Evolutionary conservation across 2,329 filamentous ascomycete genomes (phyloP).

Genomic region (Colletotrichum lini): DNA sequence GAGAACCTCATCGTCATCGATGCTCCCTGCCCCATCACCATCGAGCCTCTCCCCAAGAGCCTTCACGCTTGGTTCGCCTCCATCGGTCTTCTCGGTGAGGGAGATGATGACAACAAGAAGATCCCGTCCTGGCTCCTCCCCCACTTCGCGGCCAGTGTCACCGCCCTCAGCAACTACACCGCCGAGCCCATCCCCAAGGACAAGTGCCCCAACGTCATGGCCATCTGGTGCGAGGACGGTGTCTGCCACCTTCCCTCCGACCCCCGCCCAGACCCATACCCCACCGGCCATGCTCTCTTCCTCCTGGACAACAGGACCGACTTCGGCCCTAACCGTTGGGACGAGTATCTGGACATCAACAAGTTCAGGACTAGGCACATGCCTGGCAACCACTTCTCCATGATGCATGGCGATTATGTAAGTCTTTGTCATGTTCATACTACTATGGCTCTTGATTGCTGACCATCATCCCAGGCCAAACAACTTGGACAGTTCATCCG

Average conservation of each 20-base stretch:
- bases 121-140: constrained; percentile 81
- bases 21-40: constrained; percentile 75
- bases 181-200: constrained; percentile 73
- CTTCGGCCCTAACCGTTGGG: constrained; percentile 80
- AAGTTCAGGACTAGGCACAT: constrained; percentile 77
- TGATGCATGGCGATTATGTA: constrained; percentile 76
- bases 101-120: constrained; percentile 65
- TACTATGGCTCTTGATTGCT: constrained; percentile 20
- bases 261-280: constrained; percentile 74
- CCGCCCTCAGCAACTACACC: constrained; percentile 78
- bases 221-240: constrained; percentile 82
- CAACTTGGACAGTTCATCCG: constrained; percentile 53
- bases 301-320: constrained; percentile 80
- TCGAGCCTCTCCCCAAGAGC: constrained; percentile 75
- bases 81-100: constrained; percentile 78
- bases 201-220: constrained; percentile 72
- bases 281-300: constrained; percentile 75
- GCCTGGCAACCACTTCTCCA: constrained; percentile 81
- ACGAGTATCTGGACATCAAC: constrained; percentile 72
- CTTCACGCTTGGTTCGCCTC: constrained; percentile 81
- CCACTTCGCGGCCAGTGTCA: constrained; percentile 79
- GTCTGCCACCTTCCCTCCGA: constrained; percentile 78
- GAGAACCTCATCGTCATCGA: constrained; percentile 76
- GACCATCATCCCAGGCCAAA: constrained; percentile 49
- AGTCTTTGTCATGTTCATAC: constrained; percentile 38